Evolutionary conservation across 257 asterid species (phyloP), one percentile per base, ranked within the genome.

Genomic region (Lithospermum erythrorhizon): DNA sequence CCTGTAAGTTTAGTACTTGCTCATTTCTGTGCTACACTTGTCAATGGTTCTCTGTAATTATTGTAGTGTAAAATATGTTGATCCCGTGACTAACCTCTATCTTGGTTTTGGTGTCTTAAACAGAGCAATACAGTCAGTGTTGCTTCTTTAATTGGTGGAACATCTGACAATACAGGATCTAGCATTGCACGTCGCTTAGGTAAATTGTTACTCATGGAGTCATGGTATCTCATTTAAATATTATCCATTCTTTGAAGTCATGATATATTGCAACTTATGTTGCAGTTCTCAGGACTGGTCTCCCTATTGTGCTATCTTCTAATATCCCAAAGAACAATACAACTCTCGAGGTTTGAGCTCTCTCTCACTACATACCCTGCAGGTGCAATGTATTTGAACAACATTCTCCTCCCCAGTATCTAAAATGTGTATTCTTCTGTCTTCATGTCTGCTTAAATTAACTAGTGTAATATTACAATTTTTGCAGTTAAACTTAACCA

Each of bases 131-230:
- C 82, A 14, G 81, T 85, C 52, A 75, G 87, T 53, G 86, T 84
- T 62, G 82, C 87, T 30, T 79, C 83, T 56, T 75, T 93, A 57
- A 76, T 87, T 59, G 97, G 97, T 59, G 90, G 97, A 61, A 48
- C 86, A 59, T 78, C 94, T 74, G 98, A 93, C 74, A 93, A 84
- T 70, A 78, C 86, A 0, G 98, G 97, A 37, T 67, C 82, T 70
- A 84, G 86, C 63, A 86, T 89, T 71, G 96, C 98, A 22, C 95
- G 94, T 24, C 78, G 96, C 68, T 65, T 93, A 81, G 97, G 97
- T 93, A 80, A 70, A 47, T 18, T 52, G 27, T 66, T 55, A 37
- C 59, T 35, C 13, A 13, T 27, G n/a, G 6, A 27, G 6, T 27
- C 53, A 14, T 55, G 54, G 27, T n/a, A 53, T 59, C 45, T 30